A percentile compares a stretch with the other conserved stretches of the same genome.
Evolutionary conservation across 306 rosid genomes (phyloP).

Genomic region (Lithocarpus polystachyus): DNA sequence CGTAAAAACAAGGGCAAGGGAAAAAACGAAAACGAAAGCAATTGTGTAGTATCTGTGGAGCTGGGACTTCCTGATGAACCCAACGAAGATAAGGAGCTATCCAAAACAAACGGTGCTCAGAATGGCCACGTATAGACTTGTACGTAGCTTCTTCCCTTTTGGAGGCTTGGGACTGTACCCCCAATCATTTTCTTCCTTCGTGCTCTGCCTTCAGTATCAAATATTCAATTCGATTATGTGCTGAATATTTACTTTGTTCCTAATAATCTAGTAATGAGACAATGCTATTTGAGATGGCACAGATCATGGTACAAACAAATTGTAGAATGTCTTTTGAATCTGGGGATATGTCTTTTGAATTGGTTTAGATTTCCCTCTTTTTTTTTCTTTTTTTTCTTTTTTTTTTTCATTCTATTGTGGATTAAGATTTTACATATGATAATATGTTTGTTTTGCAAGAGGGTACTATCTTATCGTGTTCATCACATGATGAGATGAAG

Average conservation of each 20-base stretch:
- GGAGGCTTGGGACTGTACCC: neutral
- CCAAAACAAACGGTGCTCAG: too few relatives aligned
- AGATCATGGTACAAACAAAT: neutral
- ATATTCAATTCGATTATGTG: neutral
- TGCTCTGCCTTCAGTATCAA: neutral
- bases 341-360: too few relatives aligned
- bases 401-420: too few relatives aligned
- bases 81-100: too few relatives aligned
- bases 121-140: slow-evolving; percentile 9
- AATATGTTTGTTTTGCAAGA: too few relatives aligned
- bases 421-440: too few relatives aligned
- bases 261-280: too few relatives aligned
- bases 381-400: too few relatives aligned
- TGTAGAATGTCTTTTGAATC: neutral
- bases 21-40: slow-evolving; percentile 22
- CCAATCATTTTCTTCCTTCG: neutral
- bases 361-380: too few relatives aligned
- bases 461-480: too few relatives aligned
- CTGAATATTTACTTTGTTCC: neutral
- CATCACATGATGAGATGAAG: too few relatives aligned
- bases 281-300: too few relatives aligned
- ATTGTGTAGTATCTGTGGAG: slow-evolving; percentile 38
- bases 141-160: neutral
- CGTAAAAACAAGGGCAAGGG: slow-evolving; percentile 27
- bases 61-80: slow-evolving; percentile 48